These are phyloP conservation scores for Lignosus rhinocerotis DNA, from an alignment of 1,284 basidiomycete genomes.

Conservation along the genomic window DNA sequence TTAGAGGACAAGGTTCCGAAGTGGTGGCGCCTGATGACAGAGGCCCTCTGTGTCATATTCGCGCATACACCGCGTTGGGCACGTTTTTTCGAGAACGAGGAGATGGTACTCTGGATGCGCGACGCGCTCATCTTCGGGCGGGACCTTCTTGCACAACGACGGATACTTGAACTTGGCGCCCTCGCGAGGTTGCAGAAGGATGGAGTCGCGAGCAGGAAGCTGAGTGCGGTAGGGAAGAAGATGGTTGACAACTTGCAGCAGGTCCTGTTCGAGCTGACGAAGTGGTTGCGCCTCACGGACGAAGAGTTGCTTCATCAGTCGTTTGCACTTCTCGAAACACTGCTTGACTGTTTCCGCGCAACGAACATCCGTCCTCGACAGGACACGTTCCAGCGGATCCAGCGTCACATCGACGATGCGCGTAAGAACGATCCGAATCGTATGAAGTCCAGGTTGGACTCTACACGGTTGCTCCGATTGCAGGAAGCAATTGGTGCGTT, in stretches of 20 bases:
- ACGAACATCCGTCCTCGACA: constrained; percentile 52
- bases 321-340: constrained; percentile 75
- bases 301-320: constrained; percentile 87
- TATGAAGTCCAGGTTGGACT: constrained; percentile 56
- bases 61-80: constrained; percentile 83
- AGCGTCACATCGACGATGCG: constrained; percentile 58
- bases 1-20: constrained; percentile 59
- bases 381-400: constrained; percentile 54
- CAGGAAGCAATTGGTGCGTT: constrained; percentile 60
- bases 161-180: constrained; percentile 75
- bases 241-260: constrained; percentile 80
- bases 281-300: constrained; percentile 91
- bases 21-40: constrained; percentile 84
- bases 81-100: constrained; percentile 70
- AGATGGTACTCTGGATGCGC: constrained; percentile 96
- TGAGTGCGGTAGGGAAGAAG: constrained; percentile 58
- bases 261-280: constrained; percentile 75
- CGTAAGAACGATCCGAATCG: constrained; percentile 45
- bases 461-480: constrained; percentile 54
- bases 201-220: constrained; percentile 30
- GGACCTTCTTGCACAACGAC: constrained; percentile 79
- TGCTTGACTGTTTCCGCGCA: constrained; percentile 70
- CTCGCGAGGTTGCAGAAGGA: constrained; percentile 35
- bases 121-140: constrained; percentile 91
- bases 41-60: constrained; percentile 81